A percentile compares a stretch with the other conserved stretches of the same genome.
Evolutionary conservation across 2,329 filamentous ascomycete genomes (phyloP).

Genomic region (Hymenoscyphus scutula): DNA sequence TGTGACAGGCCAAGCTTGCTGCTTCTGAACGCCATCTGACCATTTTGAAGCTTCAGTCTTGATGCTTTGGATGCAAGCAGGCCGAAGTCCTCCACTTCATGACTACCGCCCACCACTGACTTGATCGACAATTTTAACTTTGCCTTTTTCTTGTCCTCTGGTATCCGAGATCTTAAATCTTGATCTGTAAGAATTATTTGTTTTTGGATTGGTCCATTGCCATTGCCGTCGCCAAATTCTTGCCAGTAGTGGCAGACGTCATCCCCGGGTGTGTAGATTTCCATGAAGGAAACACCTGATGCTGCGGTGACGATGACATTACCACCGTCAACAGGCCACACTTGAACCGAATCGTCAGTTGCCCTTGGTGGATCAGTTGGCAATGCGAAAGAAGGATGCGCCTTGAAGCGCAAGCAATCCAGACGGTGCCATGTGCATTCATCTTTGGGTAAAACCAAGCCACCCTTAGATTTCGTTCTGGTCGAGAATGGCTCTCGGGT

Average conservation of each 20-base stretch:
- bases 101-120: slow-evolving; percentile 70
- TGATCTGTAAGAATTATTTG: slow-evolving; percentile 73
- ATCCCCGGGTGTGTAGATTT: slow-evolving; percentile 78
- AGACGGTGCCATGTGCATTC: slow-evolving; percentile 92
- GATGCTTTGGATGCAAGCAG: slow-evolving; percentile 68
- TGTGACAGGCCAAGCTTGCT: slow-evolving; percentile 70
- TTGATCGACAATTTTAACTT: slow-evolving; percentile 71
- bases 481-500: slow-evolving; percentile 82
- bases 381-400: slow-evolving; percentile 84
- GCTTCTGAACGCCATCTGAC: slow-evolving; percentile 72
- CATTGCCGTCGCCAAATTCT: slow-evolving; percentile 67
- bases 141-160: slow-evolving; percentile 68
- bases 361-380: slow-evolving; percentile 67
- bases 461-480: slow-evolving; percentile 79
- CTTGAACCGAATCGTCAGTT: slow-evolving; percentile 75
- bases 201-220: slow-evolving; percentile 60
- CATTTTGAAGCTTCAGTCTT: slow-evolving; percentile 70
- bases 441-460: slow-evolving; percentile 69
- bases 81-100: slow-evolving; percentile 75
- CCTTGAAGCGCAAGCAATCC: slow-evolving; percentile 83
- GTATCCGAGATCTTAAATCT: slow-evolving; percentile 68
- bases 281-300: slow-evolving; percentile 80
- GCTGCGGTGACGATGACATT: slow-evolving; percentile 74
- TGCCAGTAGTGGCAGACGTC: slow-evolving; percentile 77
- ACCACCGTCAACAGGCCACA: slow-evolving; percentile 78